phyloP scores from a whole-genome alignment of 768 basidiomycete genomes.

The Tubosaeta brunneosetosa region DNA sequence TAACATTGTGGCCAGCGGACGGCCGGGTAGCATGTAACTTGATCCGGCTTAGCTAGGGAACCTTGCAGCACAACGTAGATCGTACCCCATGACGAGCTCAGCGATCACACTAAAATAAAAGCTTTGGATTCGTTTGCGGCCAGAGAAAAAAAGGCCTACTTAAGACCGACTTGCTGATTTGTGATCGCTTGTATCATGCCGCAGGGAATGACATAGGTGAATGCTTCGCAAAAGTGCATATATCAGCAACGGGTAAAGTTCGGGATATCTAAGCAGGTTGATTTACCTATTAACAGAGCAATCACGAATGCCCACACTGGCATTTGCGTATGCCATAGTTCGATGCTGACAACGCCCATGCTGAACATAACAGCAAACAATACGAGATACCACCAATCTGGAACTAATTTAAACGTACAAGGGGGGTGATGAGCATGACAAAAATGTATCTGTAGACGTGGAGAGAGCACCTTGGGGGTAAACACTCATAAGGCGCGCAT shows the following conservation, averaged over 20 bases:
- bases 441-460: neutral
- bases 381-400: conserved; percentile 79
- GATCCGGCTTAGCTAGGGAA: neutral
- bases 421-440: neutral
- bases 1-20: conserved; percentile 78
- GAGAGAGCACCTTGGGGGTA: conserved; percentile 45
- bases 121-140: neutral
- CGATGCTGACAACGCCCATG: conserved; percentile 65
- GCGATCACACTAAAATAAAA: conserved; percentile 54
- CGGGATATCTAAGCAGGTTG: neutral
- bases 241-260: neutral
- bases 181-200: conserved; percentile 69
- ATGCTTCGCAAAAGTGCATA: conserved; percentile 23
- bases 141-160: conserved; percentile 23
- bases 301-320: conserved; percentile 69
- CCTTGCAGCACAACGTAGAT: neutral
- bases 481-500: conserved; percentile 72
- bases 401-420: conserved; percentile 41
- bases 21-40: conserved; percentile 67
- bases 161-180: conserved; percentile 72
- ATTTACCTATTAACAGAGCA: conserved; percentile 50
- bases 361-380: conserved; percentile 70
- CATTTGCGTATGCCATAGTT: conserved; percentile 67
- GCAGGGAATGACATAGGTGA: conserved; percentile 46
- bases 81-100: conserved; percentile 69